A percentile compares a stretch with the other conserved stretches of the same genome.
Conservation (phyloP, 2,329 filamentous ascomycete species). For the Cryphonectria nitschkei region DNA sequence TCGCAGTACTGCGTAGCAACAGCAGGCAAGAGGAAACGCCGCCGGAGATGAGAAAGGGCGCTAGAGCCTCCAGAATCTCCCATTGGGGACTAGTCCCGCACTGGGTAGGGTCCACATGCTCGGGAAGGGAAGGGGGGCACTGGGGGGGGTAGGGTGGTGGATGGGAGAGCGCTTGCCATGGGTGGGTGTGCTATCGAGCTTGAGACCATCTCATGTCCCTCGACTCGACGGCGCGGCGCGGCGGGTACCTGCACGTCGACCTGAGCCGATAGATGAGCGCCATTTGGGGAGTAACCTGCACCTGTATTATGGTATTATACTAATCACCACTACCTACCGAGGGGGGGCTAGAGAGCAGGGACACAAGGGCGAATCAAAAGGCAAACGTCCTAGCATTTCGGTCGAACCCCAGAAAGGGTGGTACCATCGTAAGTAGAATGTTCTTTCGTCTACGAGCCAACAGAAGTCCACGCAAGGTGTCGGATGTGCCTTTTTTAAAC, state of each 20-base stretch:
- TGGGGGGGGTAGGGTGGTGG: too few species aligned
- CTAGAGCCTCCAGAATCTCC: conserved; percentile 12
- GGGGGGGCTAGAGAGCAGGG: too few species aligned
- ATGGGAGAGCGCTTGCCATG: background rate
- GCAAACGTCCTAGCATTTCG: background rate
- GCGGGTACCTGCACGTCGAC: conserved; percentile 13
- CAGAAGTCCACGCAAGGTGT: background rate
- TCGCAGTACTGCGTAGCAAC: background rate
- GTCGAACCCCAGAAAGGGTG: background rate
- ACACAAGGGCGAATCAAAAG: too few species aligned
- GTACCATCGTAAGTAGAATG: background rate
- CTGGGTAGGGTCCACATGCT: background rate
- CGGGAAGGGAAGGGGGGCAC: background rate
- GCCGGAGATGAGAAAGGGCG: conserved; percentile 14
- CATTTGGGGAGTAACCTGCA: background rate
- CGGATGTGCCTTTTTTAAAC: background rate
- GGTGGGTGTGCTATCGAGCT: conserved; percentile 1
- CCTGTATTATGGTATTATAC: background rate
- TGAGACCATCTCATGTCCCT: conserved; percentile 3
- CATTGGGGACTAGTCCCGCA: background rate
- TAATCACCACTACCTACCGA: background rate
- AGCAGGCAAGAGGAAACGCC: background rate
- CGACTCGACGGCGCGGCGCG: background rate
- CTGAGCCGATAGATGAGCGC: conserved; percentile 1
- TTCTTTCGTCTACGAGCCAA: background rate